Conservation (phyloP, 2,329 filamentous ascomycete species). For the Lachnellula occidentalis region DNA sequence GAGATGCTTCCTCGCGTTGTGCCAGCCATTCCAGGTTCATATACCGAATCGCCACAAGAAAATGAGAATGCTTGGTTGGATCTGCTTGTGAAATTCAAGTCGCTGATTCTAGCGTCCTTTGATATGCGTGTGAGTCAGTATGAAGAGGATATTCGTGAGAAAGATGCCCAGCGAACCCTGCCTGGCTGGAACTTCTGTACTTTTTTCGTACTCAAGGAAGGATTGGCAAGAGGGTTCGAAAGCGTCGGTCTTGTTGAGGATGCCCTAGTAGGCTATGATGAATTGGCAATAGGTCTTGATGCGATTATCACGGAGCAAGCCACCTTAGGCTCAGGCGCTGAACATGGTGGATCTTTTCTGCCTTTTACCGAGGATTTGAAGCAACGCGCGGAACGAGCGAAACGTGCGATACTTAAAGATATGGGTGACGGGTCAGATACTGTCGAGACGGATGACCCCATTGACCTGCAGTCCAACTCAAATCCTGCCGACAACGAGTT, state of each 20-base stretch:
- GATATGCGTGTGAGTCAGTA: slow-evolving; percentile 88
- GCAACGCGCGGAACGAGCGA: slow-evolving; percentile 48
- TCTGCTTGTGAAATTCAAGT: slow-evolving; percentile 79
- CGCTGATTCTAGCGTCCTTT: slow-evolving; percentile 80
- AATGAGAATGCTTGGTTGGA: slow-evolving; percentile 79
- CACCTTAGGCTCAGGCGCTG: slow-evolving; percentile 50
- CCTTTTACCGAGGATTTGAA: slow-evolving; percentile 69
- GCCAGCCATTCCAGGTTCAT: slow-evolving; percentile 57
- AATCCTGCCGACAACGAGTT: slow-evolving; percentile 33
- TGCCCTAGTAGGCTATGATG: slow-evolving; percentile 89
- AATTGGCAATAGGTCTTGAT: slow-evolving; percentile 83
- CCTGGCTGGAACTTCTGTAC: slow-evolving; percentile 99
- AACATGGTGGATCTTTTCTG: slow-evolving; percentile 68
- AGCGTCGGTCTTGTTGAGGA: slow-evolving; percentile 95
- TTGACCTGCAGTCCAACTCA: slow-evolving; percentile 45
- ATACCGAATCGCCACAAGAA: slow-evolving; percentile 69
- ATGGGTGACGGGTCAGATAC: slow-evolving; percentile 34
- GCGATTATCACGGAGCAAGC: slow-evolving; percentile 71
- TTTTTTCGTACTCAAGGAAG: slow-evolving; percentile 97
- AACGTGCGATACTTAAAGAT: slow-evolving; percentile 36
- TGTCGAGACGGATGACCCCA: slow-evolving; percentile 35
- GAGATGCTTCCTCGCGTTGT: slow-evolving; percentile 58
- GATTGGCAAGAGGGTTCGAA: slow-evolving; percentile 87
- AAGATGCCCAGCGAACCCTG: slow-evolving; percentile 76
- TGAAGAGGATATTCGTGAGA: slow-evolving; percentile 94